Evolutionary conservation across 345 rosid genomes (phyloP).

Genomic region (Populus euphratica): DNA sequence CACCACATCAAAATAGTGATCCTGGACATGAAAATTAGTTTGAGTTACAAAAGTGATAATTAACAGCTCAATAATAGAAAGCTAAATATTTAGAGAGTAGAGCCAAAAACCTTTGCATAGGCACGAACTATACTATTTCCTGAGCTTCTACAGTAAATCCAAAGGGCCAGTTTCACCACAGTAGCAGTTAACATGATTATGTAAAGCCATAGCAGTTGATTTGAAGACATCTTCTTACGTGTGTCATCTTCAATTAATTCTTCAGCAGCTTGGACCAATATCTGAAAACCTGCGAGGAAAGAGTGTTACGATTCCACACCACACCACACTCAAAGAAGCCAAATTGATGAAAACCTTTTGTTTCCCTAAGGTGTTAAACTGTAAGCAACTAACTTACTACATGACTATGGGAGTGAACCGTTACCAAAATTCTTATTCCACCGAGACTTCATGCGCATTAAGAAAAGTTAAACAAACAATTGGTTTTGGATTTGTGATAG

Average conservation of each 20-base stretch:
- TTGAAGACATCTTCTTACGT: conserved; percentile 42
- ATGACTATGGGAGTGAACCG: neutral
- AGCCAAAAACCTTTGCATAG: conserved; percentile 65
- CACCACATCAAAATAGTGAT: conserved; percentile 84
- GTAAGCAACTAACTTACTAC: neutral
- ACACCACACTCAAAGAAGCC: neutral
- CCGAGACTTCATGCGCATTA: neutral
- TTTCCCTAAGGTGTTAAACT: neutral
- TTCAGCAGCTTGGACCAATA: conserved; percentile 69
- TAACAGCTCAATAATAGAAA: neutral
- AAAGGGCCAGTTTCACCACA: conserved; percentile 63
- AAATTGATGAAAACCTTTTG: neutral
- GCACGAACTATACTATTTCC: conserved; percentile 83
- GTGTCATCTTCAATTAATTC: conserved; percentile 44
- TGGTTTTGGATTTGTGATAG: neutral
- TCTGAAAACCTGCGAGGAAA: conserved; percentile 62
- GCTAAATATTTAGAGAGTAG: neutral
- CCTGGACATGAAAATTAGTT: conserved; percentile 38
- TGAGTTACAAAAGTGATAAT: neutral
- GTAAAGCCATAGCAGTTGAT: conserved; percentile 63
- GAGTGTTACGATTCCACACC: neutral
- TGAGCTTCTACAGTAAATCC: conserved; percentile 83
- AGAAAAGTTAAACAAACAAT: neutral
- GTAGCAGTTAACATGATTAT: conserved; percentile 82
- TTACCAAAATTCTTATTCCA: neutral